Base-by-base conservation (phyloP, 805 yeast species). In the Ogataea angusta region DNA sequence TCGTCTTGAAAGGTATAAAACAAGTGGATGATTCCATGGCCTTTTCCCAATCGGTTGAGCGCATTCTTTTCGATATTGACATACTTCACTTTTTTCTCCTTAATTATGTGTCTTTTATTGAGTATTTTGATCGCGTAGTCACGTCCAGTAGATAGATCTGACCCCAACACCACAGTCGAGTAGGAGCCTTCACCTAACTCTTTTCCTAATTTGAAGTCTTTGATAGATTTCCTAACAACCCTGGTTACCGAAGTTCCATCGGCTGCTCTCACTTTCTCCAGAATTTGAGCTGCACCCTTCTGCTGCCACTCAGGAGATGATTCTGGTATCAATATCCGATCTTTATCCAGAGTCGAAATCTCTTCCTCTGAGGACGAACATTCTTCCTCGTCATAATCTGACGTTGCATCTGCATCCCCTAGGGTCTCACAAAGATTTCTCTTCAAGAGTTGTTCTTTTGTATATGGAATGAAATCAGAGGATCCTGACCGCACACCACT, bases 111-210 rank as follows among this genome's bases (percentile, higher is more conserved):
- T 42, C 83, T 72, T 57, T 85, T 85, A 58, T 82, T 88, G 41
- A 85, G 64, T 3, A 85, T 76, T 57, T 85, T 85, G 9, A 85
- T 82, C 2, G 95, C 95, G 58, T 80, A 85, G 64, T 78, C 62
- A 57, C 70, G 62, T 53, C 76, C 67, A 9, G 84, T 80, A 47
- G 78, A 76, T 12, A 73, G 56, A 56, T 91, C 99, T 2, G 82
- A 70, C 1, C 95, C 99, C 41, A 88, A 79, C 48, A 80, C 82
- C 8, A 91, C 99, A 0, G 95, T 88, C 3, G 97, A 90, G 59
- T 91, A 93, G 2, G 97, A 88, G 2, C 99, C 99, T 60, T 89
- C 96, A 2, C 99, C 99, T 13, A 93, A 71, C 19, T 82, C 81
- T 26, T 85, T 80, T 12, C 96, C 96, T 53, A 93, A 81, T 49